Conservation (phyloP, 2,329 filamentous ascomycete species). For the Berkeleyomyces rouxiae region DNA sequence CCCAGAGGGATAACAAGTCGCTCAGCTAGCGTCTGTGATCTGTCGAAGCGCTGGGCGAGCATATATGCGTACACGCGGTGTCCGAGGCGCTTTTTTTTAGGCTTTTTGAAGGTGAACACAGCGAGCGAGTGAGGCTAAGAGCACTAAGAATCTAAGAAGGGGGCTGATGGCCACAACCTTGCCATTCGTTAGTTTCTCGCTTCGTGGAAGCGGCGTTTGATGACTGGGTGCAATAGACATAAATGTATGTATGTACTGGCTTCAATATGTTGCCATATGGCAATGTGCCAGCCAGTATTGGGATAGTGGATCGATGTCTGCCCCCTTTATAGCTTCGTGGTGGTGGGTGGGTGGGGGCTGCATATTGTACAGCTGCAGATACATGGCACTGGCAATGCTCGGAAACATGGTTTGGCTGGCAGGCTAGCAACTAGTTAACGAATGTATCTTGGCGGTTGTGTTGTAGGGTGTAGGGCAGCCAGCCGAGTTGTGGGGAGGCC, state of each 20-base stretch:
- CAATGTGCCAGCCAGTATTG: too few relatives aligned
- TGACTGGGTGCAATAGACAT: not conserved
- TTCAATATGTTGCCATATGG: not conserved
- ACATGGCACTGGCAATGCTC: too few relatives aligned
- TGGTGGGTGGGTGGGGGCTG: too few relatives aligned
- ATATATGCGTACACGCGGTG: not conserved
- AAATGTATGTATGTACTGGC: not conserved
- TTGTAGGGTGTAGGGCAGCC: too few relatives aligned
- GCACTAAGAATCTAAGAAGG: not conserved
- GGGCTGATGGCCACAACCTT: not conserved
- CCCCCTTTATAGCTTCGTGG: not conserved
- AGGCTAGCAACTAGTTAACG: too few relatives aligned
- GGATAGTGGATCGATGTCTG: not conserved
- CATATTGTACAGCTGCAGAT: too few relatives aligned
- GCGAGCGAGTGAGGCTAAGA: not conserved
- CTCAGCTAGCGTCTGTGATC: not conserved
- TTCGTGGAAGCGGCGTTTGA: not conserved
- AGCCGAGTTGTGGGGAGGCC: too few relatives aligned
- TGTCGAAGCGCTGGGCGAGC: not conserved
- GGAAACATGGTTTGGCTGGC: too few relatives aligned
- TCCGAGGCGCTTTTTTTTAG: not conserved
- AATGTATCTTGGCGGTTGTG: too few relatives aligned
- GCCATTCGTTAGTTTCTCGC: not conserved
- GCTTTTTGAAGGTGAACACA: too few relatives aligned
- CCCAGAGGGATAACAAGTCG: not conserved